Conservation (phyloP, 2,329 filamentous ascomycete species). For the Alternaria ventricosa region DNA sequence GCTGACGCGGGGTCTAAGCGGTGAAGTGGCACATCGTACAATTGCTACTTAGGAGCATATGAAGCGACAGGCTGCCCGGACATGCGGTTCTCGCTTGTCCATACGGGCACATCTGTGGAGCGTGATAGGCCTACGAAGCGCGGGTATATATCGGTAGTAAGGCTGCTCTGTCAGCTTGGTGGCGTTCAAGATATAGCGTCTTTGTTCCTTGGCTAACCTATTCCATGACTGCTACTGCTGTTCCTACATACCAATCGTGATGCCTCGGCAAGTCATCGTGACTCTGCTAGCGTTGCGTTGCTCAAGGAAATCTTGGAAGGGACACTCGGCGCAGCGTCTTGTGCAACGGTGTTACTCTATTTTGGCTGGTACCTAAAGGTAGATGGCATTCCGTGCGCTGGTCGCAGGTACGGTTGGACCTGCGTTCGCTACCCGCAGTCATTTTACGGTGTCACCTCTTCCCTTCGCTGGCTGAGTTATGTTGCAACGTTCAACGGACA, state of each 20-base stretch:
- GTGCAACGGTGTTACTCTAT: not conserved
- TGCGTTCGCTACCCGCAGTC: not conserved
- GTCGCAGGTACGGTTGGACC: conserved; percentile 3
- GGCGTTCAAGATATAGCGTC: not conserved
- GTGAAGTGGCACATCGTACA: not conserved
- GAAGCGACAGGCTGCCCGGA: not conserved
- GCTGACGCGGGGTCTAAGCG: conserved; percentile 8
- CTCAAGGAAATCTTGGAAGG: not conserved
- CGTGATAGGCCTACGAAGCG: not conserved
- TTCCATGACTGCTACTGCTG: not conserved
- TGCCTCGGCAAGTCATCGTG: not conserved
- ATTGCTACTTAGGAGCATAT: not conserved
- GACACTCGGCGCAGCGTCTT: not conserved
- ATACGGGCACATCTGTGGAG: not conserved
- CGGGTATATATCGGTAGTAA: not conserved
- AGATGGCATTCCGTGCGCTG: not conserved
- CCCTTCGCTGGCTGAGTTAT: not conserved
- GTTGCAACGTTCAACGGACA: not conserved
- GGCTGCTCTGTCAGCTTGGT: conserved; percentile 9
- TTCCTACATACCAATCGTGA: not conserved
- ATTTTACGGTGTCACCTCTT: not conserved
- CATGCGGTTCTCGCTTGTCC: not conserved
- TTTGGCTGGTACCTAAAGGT: not conserved
- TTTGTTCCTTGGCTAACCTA: not conserved
- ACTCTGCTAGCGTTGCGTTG: not conserved